A percentile compares a stretch with the other conserved stretches of the same genome.
Conservation (phyloP, 2,329 filamentous ascomycete genomes). For the Fusarium sororula region DNA sequence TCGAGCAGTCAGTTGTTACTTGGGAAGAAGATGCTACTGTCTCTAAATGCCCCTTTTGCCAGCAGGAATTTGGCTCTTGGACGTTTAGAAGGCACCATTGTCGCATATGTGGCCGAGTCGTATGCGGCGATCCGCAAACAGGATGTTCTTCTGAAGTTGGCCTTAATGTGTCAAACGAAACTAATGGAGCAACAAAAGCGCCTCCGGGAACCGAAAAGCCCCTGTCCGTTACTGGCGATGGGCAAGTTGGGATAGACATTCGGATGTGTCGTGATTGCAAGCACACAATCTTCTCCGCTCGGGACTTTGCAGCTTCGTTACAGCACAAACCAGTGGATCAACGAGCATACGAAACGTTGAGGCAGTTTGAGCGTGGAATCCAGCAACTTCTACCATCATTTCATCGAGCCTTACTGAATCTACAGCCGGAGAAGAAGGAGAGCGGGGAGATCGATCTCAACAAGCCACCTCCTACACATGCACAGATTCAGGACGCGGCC, state of each 20-base stretch:
- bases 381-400: conserved; percentile 83
- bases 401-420: conserved; percentile 75
- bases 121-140: conserved; percentile 88
- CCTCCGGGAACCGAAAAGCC: conserved; percentile 54
- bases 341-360: conserved; percentile 81
- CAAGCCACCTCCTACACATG: conserved; percentile 60
- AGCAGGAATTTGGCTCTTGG: conserved; percentile 94
- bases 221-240: conserved; percentile 40
- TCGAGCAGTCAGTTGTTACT: conserved; percentile 92
- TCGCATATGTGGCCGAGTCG: conserved; percentile 89
- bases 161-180: conserved; percentile 73
- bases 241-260: conserved; percentile 77
- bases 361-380: conserved; percentile 90
- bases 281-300: conserved; percentile 67
- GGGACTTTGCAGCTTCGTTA: conserved; percentile 80
- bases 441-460: conserved; percentile 50
- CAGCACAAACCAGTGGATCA: conserved; percentile 76
- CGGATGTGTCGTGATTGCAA: conserved; percentile 94
- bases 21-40: conserved; percentile 94
- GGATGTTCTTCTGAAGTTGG: conserved; percentile 86
- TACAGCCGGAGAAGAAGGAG: conserved; percentile 67
- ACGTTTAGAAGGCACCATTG: conserved; percentile 95
- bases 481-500: conserved; percentile 83
- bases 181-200: conserved; percentile 28
- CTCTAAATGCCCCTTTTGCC: conserved; percentile 87